Conservation (phyloP, 169 alveolate species). For the Plasmodium adleri region DNA sequence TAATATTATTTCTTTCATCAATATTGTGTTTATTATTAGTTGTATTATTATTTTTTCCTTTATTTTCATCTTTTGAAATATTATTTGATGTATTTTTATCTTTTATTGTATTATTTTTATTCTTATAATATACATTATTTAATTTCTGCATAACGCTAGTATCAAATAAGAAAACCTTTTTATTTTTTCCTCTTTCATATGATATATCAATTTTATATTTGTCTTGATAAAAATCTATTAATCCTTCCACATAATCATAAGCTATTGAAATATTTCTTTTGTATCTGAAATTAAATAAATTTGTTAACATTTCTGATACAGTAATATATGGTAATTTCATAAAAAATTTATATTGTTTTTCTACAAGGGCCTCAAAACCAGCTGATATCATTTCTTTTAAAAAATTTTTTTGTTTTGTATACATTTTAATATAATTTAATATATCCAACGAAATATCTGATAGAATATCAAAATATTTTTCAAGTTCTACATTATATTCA, state of each 20-base stretch:
- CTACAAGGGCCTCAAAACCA: slow-evolving; percentile 70
- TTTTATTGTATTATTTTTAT: slow-evolving; percentile 6
- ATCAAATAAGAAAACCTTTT: slow-evolving; percentile 51
- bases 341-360: slow-evolving; percentile 48
- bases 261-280: slow-evolving; percentile 34
- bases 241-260: slow-evolving; percentile 45
- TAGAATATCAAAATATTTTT: slow-evolving; percentile 32
- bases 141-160: slow-evolving; percentile 51
- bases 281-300: slow-evolving; percentile 57
- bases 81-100: slow-evolving; percentile 1
- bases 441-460: slow-evolving; percentile 42
- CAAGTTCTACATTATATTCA: slow-evolving; percentile 15
- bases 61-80: slow-evolving; percentile 3
- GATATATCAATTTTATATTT: slow-evolving; percentile 48
- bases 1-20: background rate
- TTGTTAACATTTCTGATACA: slow-evolving; percentile 57
- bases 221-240: slow-evolving; percentile 38
- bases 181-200: slow-evolving; percentile 50
- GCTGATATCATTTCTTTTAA: slow-evolving; percentile 68
- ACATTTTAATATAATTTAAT: slow-evolving; percentile 59
- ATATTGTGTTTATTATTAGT: background rate
- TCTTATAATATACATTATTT: slow-evolving; percentile 29
- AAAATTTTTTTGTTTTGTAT: slow-evolving; percentile 44
- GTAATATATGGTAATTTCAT: slow-evolving; percentile 32
- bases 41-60: slow-evolving; percentile 1